Evolutionary conservation across 768 basidiomycete species (phyloP).

Genomic region (Lentinula sp.): DNA sequence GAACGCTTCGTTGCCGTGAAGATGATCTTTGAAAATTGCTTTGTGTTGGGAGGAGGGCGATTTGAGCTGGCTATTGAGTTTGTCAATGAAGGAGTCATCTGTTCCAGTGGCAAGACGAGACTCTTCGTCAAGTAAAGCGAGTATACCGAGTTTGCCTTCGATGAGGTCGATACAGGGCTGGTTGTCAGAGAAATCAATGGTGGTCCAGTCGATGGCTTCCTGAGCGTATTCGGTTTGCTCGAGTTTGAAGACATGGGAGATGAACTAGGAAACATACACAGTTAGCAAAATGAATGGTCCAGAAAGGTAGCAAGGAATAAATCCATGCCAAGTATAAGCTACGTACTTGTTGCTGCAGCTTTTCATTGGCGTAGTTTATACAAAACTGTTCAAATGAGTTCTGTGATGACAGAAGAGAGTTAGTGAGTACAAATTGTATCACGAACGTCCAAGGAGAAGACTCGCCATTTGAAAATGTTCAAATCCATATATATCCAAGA

Average conservation of each 20-base stretch:
- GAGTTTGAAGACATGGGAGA: slow-evolving; percentile 98
- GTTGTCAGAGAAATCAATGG: slow-evolving; percentile 99
- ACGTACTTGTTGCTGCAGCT: slow-evolving; percentile 90
- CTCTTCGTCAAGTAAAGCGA: slow-evolving; percentile 94
- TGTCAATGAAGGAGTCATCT: slow-evolving; percentile 88
- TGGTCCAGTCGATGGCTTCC: slow-evolving; percentile 98
- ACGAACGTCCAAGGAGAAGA: background rate
- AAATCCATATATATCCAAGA: slow-evolving; percentile 96
- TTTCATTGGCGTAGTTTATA: slow-evolving; percentile 99
- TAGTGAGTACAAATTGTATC: background rate
- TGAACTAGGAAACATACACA: slow-evolving; percentile 56
- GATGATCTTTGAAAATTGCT: slow-evolving; percentile 90
- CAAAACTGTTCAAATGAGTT: slow-evolving; percentile 84
- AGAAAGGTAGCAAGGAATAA: background rate
- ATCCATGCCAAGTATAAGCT: no score
- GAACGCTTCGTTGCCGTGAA: slow-evolving; percentile 97
- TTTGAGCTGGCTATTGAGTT: slow-evolving; percentile 77
- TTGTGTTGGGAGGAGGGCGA: slow-evolving; percentile 70
- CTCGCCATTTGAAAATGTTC: slow-evolving; percentile 92
- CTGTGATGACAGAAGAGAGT: background rate
- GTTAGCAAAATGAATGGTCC: background rate
- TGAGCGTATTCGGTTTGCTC: slow-evolving; percentile 99
- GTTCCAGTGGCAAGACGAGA: slow-evolving; percentile 93
- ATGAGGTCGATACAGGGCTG: slow-evolving; percentile 99
- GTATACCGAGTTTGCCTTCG: slow-evolving; percentile 92